phyloP scores from a whole-genome alignment of 2,329 filamentous ascomycete genomes.

The Ramularia collo-cygni region DNA sequence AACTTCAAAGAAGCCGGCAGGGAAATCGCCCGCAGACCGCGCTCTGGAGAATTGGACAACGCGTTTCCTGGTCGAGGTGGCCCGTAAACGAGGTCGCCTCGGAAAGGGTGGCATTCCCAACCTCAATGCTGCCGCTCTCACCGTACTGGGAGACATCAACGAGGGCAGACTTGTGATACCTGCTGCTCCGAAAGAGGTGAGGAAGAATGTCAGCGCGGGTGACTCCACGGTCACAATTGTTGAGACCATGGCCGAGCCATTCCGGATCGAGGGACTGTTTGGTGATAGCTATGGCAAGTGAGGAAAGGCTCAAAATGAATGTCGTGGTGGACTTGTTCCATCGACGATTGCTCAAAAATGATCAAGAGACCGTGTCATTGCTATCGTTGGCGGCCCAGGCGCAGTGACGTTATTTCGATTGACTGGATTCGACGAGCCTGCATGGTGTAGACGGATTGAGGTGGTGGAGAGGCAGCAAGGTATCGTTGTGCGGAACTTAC shows the following conservation, averaged over 20 bases:
- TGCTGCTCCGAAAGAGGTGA: constrained; percentile 24
- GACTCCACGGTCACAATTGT: constrained; percentile 64
- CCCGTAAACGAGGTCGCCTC: constrained; percentile 81
- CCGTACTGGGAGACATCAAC: constrained; percentile 93
- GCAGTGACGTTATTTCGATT: too few relatives aligned
- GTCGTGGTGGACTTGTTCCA: constrained; percentile 9
- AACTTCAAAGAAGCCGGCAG: too few relatives aligned
- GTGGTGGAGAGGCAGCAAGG: too few relatives aligned
- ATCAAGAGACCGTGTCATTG: too few relatives aligned
- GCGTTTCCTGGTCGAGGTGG: constrained; percentile 91
- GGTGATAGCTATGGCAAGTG: constrained; percentile 50
- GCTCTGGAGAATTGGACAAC: constrained; percentile 49
- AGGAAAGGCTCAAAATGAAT: too few relatives aligned
- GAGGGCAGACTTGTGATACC: constrained; percentile 67
- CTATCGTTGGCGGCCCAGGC: too few relatives aligned
- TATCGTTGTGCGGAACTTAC: too few relatives aligned
- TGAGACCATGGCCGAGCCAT: constrained; percentile 87
- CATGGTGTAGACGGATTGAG: too few relatives aligned
- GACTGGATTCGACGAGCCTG: too few relatives aligned
- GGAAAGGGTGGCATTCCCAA: constrained; percentile 89
- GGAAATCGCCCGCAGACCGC: not conserved
- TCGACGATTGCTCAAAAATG: too few relatives aligned
- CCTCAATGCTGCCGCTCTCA: constrained; percentile 77
- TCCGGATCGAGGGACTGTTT: constrained; percentile 90
- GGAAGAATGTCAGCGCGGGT: not conserved